Evolutionary conservation across 2,329 filamentous ascomycete species (phyloP), one percentile per base, ranked within the genome.

Genomic region (Fusarium globosum): DNA sequence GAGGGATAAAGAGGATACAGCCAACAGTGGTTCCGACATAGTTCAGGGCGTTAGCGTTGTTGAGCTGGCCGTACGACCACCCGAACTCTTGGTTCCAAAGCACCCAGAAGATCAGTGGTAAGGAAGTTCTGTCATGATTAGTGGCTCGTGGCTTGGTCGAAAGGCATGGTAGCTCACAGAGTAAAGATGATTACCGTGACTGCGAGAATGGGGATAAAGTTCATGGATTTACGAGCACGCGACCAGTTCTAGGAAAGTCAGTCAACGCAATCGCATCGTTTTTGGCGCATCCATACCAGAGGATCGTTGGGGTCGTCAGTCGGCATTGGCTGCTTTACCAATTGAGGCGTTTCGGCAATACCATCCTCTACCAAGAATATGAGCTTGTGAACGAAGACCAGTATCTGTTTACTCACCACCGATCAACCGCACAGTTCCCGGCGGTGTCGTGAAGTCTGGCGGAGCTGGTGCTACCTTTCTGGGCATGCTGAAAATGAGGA

Each of bases 1-100:
- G 74, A 0, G 80, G 80, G 20, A 82, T 74, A 55, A 81, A 78
- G 35, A 81, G 53, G 12, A 80, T 65, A 48, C 80, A 78, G 2
- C 78, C 77, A 2, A 78, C 61, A 11, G 79, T 79, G 4, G 81
- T 73, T 5, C 79, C 79, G 2, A 75, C 77, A 11, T 73, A 69
- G 58, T 78, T 77, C 36, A 70, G 66, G 13, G 80, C 77, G 9
- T 74, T 68, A 4, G 66, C 72, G 13, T 69, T 65, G 41, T 73
- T 80, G n/a, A 79, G 72, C 6, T 77, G 72, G 20, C 65, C 60
- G 23, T 71, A 68, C 4, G 73, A 68, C 23, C 79, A 68, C 14
- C 61, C 52, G 13, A 81, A 60, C 18, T 81, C 79, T 4, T 64
- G 68, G 15, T 65, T 73, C 74, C 78, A 78, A 14, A 78, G 76